These are phyloP conservation scores for Sporothrix protearum DNA, from an alignment of 2,329 filamentous ascomycete species.

Conservation along the genomic window DNA sequence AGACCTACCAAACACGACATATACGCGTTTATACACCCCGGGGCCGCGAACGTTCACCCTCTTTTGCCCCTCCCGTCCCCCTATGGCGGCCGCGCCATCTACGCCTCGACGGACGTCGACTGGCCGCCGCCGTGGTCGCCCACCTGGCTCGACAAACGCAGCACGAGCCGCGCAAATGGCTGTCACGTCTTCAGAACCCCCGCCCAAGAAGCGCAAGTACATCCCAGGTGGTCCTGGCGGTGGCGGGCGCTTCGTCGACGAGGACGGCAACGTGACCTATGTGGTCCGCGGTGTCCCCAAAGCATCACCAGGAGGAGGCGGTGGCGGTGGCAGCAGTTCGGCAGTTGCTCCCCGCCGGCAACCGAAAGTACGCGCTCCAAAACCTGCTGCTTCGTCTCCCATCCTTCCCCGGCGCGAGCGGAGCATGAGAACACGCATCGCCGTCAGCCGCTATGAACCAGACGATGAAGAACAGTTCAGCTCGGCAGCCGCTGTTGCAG, in stretches of 20 bases:
- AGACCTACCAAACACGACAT: neutral
- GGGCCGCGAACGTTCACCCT: neutral
- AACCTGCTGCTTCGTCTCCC: slow-evolving; percentile 38
- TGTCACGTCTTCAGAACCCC: slow-evolving; percentile 53
- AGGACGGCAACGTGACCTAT: slow-evolving; percentile 50
- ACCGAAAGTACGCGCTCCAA: slow-evolving; percentile 47
- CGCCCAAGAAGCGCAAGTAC: slow-evolving; percentile 70
- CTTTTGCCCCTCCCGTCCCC: neutral
- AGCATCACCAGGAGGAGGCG: slow-evolving; percentile 22
- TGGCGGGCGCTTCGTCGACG: slow-evolving; percentile 77
- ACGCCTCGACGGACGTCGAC: slow-evolving; percentile 43
- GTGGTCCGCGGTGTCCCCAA: slow-evolving; percentile 23
- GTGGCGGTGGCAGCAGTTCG: slow-evolving; percentile 49
- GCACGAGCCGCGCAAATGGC: slow-evolving; percentile 39
- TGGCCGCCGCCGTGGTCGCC: slow-evolving; percentile 47
- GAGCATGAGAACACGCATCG: slow-evolving; percentile 54
- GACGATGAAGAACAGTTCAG: slow-evolving; percentile 67
- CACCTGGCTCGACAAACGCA: slow-evolving; percentile 35
- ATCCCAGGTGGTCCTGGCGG: slow-evolving; percentile 83
- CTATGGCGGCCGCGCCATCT: slow-evolving; percentile 37
- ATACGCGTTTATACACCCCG: neutral
- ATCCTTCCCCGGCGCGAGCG: slow-evolving; percentile 55
- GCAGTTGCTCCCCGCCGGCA: slow-evolving; percentile 34
- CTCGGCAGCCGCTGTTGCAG: slow-evolving; percentile 83
- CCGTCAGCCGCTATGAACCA: slow-evolving; percentile 48